Percentiles rank a stretch among this genome's conserved stretches.
Evolutionary conservation across 495 filamentous ascomycete species (phyloP).

Genomic region (Aspergillus saccharolyticus): DNA sequence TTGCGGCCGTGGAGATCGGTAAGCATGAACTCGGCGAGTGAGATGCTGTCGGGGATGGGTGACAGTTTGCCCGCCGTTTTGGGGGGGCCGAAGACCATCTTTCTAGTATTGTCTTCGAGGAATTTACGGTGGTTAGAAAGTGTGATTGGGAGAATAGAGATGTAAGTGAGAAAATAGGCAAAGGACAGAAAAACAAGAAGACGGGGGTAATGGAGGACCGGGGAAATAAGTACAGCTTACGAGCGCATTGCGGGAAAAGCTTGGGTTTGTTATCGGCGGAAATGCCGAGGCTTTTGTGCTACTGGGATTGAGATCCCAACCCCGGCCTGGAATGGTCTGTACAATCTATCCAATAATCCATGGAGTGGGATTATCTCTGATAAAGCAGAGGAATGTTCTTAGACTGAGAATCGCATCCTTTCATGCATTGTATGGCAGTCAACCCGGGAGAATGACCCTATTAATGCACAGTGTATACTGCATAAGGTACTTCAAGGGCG

Average conservation of each 20-base stretch:
- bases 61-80: constrained; percentile 64
- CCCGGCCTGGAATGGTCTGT: no score
- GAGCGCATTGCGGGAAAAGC: background rate
- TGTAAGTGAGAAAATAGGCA: background rate
- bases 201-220: no score
- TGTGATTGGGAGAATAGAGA: background rate
- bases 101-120: constrained; percentile 9
- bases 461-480: no score
- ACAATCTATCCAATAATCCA: no score
- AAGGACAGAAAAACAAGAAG: no score
- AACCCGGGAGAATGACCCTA: no score
- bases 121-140: background rate
- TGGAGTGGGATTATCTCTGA: no score
- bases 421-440: no score
- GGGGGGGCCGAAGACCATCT: constrained; percentile 77
- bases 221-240: background rate
- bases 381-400: no score
- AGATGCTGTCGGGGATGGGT: constrained; percentile 67
- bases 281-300: background rate
- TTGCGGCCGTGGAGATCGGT: constrained; percentile 66
- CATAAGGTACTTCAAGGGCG: no score
- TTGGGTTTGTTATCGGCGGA: constrained; percentile 1
- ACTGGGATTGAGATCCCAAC: background rate
- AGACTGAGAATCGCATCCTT: no score
- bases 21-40: constrained; percentile 75